These are phyloP conservation scores for Exutisphaerella laricina DNA, from an alignment of 2,329 filamentous ascomycete species.

Conservation along the genomic window DNA sequence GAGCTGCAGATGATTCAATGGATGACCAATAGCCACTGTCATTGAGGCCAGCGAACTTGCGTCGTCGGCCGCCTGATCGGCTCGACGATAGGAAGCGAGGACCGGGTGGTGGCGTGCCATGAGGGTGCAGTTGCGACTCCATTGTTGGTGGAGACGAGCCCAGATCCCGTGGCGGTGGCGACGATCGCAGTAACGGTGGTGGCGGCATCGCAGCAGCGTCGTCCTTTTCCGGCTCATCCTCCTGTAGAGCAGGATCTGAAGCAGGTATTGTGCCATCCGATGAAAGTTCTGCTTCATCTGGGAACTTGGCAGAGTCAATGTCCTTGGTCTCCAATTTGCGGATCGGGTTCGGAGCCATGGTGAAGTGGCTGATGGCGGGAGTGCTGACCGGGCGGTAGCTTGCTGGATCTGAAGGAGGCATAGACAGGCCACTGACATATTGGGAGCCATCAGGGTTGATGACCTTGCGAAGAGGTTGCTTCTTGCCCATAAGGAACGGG, in stretches of 20 bases:
- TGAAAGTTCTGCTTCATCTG: slow-evolving; percentile 46
- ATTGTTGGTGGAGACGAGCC: slow-evolving; percentile 93
- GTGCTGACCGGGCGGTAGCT: slow-evolving; percentile 36
- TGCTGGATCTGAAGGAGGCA: slow-evolving; percentile 24
- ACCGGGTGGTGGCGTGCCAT: slow-evolving; percentile 70
- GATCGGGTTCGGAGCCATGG: slow-evolving; percentile 28
- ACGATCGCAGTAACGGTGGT: slow-evolving; percentile 53
- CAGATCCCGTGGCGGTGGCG: slow-evolving; percentile 65
- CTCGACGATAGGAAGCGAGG: slow-evolving; percentile 58
- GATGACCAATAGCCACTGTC: slow-evolving; percentile 98
- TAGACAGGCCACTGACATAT: slow-evolving; percentile 28
- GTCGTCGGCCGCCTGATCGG: slow-evolving; percentile 61
- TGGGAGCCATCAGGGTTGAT: slow-evolving; percentile 49
- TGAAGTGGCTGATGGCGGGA: slow-evolving; percentile 34
- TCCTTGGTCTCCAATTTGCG: slow-evolving; percentile 36
- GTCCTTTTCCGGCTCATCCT: slow-evolving; percentile 40
- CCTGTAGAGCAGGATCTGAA: slow-evolving; percentile 46
- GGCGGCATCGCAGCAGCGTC: slow-evolving; percentile 38
- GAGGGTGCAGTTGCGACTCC: slow-evolving; percentile 44
- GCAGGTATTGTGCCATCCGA: slow-evolving; percentile 50
- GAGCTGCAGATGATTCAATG: slow-evolving; percentile 80
- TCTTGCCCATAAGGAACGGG: slow-evolving; percentile 83
- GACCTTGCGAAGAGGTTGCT: slow-evolving; percentile 50
- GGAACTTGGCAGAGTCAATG: slow-evolving; percentile 47
- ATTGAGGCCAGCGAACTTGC: slow-evolving; percentile 72